Conservation (phyloP, 495 filamentous ascomycete genomes). For the Rhypophila decipiens region DNA sequence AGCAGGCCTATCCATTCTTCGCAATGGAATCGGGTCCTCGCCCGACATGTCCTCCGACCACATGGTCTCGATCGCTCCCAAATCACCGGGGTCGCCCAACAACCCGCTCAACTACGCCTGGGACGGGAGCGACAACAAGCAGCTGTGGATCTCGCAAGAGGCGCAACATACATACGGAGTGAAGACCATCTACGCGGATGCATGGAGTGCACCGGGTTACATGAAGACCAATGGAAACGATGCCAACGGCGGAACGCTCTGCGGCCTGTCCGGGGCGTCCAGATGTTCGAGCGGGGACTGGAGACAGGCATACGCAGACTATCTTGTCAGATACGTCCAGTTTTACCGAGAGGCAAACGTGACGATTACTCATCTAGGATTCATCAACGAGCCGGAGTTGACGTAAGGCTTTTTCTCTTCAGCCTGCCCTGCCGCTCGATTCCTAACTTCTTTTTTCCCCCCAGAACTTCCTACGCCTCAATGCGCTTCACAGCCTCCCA, state of each 20-base stretch:
- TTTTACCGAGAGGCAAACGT: conserved; percentile 43
- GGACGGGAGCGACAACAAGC: conserved; percentile 40
- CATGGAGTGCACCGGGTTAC: conserved; percentile 50
- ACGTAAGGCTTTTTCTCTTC: conserved; percentile 13
- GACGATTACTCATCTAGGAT: conserved; percentile 43
- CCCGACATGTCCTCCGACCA: conserved; percentile 29
- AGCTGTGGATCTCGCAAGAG: conserved; percentile 45
- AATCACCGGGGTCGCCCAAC: conserved; percentile 31
- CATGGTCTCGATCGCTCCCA: conserved; percentile 40
- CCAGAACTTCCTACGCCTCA: conserved; percentile 35
- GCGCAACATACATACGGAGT: conserved; percentile 39
- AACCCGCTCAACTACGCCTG: conserved; percentile 32
- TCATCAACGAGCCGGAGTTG: conserved; percentile 44
- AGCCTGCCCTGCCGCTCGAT: neutral
- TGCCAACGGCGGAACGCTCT: conserved; percentile 45
- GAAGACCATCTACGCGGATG: conserved; percentile 47
- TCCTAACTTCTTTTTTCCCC: neutral
- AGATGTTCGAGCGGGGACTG: conserved; percentile 50
- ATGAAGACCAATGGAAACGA: conserved; percentile 54
- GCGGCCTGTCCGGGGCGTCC: conserved; percentile 38
- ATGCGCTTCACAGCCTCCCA: conserved; percentile 41
- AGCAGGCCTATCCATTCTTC: conserved; percentile 47
- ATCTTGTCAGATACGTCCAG: conserved; percentile 45
- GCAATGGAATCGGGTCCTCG: conserved; percentile 49
- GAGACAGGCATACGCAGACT: conserved; percentile 51